Base-by-base conservation (phyloP, 1,139 yeast species). In the Diutina scorzettiae region DNA sequence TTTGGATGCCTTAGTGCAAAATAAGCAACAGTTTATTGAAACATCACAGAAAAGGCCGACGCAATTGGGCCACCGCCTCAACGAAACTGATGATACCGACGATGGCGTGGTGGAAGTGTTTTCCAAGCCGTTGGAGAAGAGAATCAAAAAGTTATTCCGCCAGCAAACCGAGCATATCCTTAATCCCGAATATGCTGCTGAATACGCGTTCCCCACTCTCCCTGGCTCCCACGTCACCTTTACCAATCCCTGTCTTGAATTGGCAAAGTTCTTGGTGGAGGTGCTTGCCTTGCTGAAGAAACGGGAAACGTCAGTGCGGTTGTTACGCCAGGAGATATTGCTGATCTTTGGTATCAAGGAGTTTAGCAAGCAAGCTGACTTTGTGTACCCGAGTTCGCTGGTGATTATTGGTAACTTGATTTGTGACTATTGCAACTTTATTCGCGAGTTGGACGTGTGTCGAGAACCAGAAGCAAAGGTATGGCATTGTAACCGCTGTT, bases 371-470 rank as follows among this genome's bases (percentile, higher is more conserved):
- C 86, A 79, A 45, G 87, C 93, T 1, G 65, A 64, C n/a, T 89
- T 89, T 59, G 59, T 58, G 33, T 77, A 86, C 53, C 96, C 97
- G 8, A 74, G 93, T 45, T 68, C 82, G 0, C 73, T 85, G 0
- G 66, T 91, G 48, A 64, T 70, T 33, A 59, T 91, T 3, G 74
- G 82, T 2, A 80, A 80, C 43, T 71, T 86, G 4, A 67, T 83
- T 12, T 91, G 98, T 63, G 83, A 76, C 46, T 73, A 81, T 51
- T 93, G 99, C 61, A 80, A 78, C 49, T 73, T 65, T 50, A 74
- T 80, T 29, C 67, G 80, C 34, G 95, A 85, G 51, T 64, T 91
- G 41, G 97, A 91, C 60, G 64, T 89, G 43, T 91, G 97, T 58
- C 76, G 80, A 37, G 86, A 80, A 50, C 73, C 56, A 59, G 57